These are phyloP conservation scores for Poa pratensis DNA, from an alignment of 176 grass and related monocot genomes.

Conservation along the genomic window DNA sequence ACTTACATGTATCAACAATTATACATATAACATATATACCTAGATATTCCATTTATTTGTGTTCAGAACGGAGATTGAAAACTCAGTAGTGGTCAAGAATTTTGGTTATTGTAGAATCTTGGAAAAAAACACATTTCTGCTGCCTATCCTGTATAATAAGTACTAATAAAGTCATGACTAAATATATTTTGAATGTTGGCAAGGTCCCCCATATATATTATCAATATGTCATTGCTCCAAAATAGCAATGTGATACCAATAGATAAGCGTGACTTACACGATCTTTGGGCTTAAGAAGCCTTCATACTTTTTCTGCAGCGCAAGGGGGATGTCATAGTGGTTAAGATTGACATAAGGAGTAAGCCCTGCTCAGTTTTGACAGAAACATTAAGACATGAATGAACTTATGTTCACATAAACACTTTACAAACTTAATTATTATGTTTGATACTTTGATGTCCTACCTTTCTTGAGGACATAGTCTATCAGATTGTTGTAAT, in stretches of 20 bases:
- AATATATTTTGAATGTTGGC: neutral
- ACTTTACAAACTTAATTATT: neutral
- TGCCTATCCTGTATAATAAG: neutral
- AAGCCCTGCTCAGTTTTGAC: constrained; percentile 58
- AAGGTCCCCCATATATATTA: neutral
- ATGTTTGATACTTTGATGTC: constrained; percentile 1
- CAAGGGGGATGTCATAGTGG: constrained; percentile 75
- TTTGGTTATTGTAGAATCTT: neutral
- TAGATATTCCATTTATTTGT: neutral
- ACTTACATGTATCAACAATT: constrained; percentile 1
- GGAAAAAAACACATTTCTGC: neutral
- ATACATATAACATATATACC: neutral
- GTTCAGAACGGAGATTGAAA: neutral
- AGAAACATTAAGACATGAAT: constrained; percentile 24
- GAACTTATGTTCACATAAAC: neutral
- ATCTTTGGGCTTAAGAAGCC: constrained; percentile 75
- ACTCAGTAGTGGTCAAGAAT: neutral
- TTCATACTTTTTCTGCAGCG: constrained; percentile 72
- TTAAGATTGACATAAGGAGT: constrained; percentile 65
- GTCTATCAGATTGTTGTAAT: constrained; percentile 85
- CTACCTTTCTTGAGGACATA: constrained; percentile 72
- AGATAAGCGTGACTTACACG: constrained; percentile 54
- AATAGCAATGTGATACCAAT: neutral
- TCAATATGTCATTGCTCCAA: neutral
- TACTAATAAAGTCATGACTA: neutral